Percentiles rank a stretch among this genome's conserved stretches.
Conservation (phyloP, 2,329 filamentous ascomycete genomes). For the Trichophyton verrucosum region DNA sequence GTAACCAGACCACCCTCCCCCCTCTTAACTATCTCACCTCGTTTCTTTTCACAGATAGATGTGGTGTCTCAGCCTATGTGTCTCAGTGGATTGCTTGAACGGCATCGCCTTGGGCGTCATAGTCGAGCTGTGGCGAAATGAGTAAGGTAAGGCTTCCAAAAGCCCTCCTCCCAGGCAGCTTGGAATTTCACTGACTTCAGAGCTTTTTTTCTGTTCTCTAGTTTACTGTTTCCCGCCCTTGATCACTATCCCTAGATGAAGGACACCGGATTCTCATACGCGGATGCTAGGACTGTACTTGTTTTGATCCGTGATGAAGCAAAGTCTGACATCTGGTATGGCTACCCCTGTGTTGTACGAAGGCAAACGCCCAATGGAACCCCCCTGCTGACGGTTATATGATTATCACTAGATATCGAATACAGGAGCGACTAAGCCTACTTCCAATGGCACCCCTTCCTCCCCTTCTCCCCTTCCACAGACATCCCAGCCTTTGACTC, state of each 20-base stretch:
- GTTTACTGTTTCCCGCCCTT: not conserved
- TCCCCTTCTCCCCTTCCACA: constrained; percentile 26
- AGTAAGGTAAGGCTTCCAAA: not conserved
- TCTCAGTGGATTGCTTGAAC: not conserved
- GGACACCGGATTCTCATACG: not conserved
- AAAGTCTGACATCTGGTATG: not conserved
- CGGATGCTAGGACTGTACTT: not conserved
- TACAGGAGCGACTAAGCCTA: constrained; percentile 11
- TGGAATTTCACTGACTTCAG: not conserved
- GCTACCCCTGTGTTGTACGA: not conserved
- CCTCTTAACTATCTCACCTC: not conserved
- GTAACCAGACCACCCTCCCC: not conserved
- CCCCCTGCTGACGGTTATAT: not conserved
- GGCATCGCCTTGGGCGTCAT: not conserved
- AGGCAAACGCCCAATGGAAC: not conserved
- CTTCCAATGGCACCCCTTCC: constrained; percentile 33
- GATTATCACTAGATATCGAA: not conserved
- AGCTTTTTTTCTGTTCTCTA: not conserved
- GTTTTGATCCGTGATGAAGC: not conserved
- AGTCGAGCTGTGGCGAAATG: not conserved
- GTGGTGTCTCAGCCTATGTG: not conserved
- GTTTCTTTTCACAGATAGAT: not conserved
- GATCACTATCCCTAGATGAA: not conserved
- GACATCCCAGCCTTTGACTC: constrained; percentile 51
- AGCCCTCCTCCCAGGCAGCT: not conserved